Evolutionary conservation across 345 rosid genomes (phyloP), one percentile per base, ranked within the genome.

Genomic region (Corchorus capsularis): DNA sequence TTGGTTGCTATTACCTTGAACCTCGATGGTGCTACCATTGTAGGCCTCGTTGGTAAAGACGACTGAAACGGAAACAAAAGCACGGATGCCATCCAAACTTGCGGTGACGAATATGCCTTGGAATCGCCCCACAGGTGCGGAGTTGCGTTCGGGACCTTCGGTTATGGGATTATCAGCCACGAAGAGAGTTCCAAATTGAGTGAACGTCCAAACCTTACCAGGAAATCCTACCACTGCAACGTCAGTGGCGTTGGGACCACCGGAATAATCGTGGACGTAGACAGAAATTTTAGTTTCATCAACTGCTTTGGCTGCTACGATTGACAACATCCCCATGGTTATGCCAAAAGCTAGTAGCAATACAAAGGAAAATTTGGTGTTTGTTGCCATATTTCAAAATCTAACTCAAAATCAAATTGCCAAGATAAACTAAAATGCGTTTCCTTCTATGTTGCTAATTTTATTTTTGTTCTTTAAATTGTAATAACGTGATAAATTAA

Each of bases 11-110:
- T 19, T 37, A 5, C 75, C 80, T 16, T 65, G 80, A 5, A 80
- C 34, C 56, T 72, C 43, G 4, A 72, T 57, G 15, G 80, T 81
- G 54, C 80, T 81, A 7, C 83, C 78, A 6, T 16, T 63, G 16
- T 73, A 81, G 19, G 52, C 75, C 20, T n/a, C 62, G 55, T 57
- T 81, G 32, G 69, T 63, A 62, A 81, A 78, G 27, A 74, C 63
- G 3, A 81, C 41, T 0, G 79, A 77, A 3, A 69, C 1, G 41
- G 68, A 53, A 1, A 49, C 17, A 13, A 77, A 72, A 6, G 46
- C 41, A 22, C 63, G 47, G 8, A 79, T 6, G 9, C 76, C 73
- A 11, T 81, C 81, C 63, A 78, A 63, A 22, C 72, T 52, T 4
- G 54, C 4, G 3, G 61, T 74, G 14, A 53, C 45, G 57, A 46